phyloP scores from a whole-genome alignment of 2,329 filamentous ascomycete species.

The Sclerotinia spermophila region DNA sequence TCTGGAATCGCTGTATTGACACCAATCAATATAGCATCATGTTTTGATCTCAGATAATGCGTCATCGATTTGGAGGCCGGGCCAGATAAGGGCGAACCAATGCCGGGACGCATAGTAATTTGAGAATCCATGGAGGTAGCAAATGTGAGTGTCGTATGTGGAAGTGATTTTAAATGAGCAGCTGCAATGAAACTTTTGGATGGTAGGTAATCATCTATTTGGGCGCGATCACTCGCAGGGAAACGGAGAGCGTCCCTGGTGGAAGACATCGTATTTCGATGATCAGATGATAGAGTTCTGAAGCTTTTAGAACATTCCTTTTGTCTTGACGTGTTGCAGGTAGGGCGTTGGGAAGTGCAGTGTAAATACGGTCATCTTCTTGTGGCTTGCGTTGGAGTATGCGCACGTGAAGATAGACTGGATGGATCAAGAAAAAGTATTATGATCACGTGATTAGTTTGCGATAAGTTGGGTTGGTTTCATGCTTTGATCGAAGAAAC shows the following conservation, averaged over 20 bases:
- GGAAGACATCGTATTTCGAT: background rate
- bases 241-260: slow-evolving; percentile 8
- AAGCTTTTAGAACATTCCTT: background rate
- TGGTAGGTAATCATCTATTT: slow-evolving; percentile 13
- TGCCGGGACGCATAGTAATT: slow-evolving; percentile 49
- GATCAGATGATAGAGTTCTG: too few species aligned
- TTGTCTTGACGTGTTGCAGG: background rate
- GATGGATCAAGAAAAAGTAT: background rate
- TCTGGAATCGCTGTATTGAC: slow-evolving; percentile 81
- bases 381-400: background rate
- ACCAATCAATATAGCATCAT: slow-evolving; percentile 82
- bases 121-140: slow-evolving; percentile 85
- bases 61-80: slow-evolving; percentile 87
- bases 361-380: background rate
- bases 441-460: background rate
- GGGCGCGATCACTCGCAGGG: background rate
- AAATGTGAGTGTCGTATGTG: slow-evolving; percentile 78
- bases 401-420: background rate
- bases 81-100: slow-evolving; percentile 80
- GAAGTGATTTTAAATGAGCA: slow-evolving; percentile 16
- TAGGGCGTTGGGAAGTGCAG: background rate
- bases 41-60: slow-evolving; percentile 77
- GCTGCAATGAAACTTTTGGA: background rate
- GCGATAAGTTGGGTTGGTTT: background rate
- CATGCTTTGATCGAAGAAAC: background rate